Base-by-base conservation (phyloP, 805 yeast genomes). In the Lipomyces chichibuensis region DNA sequence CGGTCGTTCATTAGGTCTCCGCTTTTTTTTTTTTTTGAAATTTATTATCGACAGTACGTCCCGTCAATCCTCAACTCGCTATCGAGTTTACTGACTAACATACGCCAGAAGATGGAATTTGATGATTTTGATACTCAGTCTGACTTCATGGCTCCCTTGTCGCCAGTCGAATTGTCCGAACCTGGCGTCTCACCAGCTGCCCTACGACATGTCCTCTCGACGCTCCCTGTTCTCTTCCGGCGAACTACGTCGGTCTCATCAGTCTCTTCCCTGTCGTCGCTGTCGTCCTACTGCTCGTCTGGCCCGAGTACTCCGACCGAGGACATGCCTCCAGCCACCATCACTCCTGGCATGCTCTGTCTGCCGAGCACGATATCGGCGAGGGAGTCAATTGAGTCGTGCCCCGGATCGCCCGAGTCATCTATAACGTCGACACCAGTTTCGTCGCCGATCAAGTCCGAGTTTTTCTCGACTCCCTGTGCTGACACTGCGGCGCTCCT, bases 301-400 rank as follows among this genome's bases (percentile, higher is more conserved):
- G 65, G 63, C 13, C 71, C 71, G 25, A 58, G 62, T 27, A 65
- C 70, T 17, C 67, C 71, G 9, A 57, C 61, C 33, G 71, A 69
- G 35, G 70, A 63, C 11, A 25, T 63, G 11, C 58, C 70, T 8
- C 70, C 67, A 14, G 53, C 67, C 33, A 63, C 71, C 53, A 69
- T 69, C 67, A 65, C 70, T 7, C 71, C 71, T 8, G 61, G 32
- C 57, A 57, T 66, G 65, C 70, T 69, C 25, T 69, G 60, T 51
- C 61, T 69, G 9, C 57, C 59, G 37, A 13, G 27, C 55, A n/a
- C 43, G 63, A 58, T 17, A 3, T 43, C 49, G 20, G n/a, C 49
- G 49, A 17, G 20, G 11, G 49, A 43, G 49, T 23, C 55, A 52
- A 52, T 27, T 11, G 62, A 54, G 29, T 60, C 52, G 6, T 63